A percentile compares a stretch with the other conserved stretches of the same genome.
These are phyloP conservation scores for Paraphaeosphaeria sporulosa DNA, from an alignment of 2,329 filamentous ascomycete species.

Conservation along the genomic window DNA sequence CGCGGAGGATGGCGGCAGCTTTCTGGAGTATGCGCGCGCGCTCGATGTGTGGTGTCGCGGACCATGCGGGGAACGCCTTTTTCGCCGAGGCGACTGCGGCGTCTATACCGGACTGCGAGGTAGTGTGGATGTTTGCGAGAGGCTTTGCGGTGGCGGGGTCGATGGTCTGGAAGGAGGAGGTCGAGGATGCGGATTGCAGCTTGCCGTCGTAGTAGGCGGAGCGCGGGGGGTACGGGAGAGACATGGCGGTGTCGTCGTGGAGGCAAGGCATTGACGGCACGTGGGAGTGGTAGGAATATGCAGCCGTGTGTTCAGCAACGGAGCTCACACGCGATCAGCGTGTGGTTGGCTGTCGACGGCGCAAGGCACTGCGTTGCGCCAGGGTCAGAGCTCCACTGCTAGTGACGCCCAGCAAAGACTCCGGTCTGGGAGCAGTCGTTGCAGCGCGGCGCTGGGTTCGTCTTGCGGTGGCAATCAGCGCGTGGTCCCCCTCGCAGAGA, in stretches of 20 bases:
- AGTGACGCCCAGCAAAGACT: too few relatives aligned
- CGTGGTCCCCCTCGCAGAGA: slow-evolving; percentile 23
- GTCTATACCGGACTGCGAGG: slow-evolving; percentile 72
- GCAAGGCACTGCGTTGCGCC: too few relatives aligned
- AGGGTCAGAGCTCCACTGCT: too few relatives aligned
- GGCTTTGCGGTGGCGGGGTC: slow-evolving; percentile 75
- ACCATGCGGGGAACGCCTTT: slow-evolving; percentile 78
- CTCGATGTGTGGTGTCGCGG: slow-evolving; percentile 74
- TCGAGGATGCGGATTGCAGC: slow-evolving; percentile 66
- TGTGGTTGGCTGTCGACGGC: neutral
- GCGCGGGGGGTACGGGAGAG: slow-evolving; percentile 58
- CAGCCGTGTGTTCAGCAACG: too few relatives aligned
- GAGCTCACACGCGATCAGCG: too few relatives aligned
- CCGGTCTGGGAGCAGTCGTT: too few relatives aligned
- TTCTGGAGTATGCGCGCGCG: slow-evolving; percentile 80
- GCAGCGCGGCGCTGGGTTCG: too few relatives aligned
- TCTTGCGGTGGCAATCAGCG: slow-evolving; percentile 13
- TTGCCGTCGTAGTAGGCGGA: slow-evolving; percentile 80
- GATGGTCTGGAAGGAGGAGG: slow-evolving; percentile 73
- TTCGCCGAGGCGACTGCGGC: slow-evolving; percentile 75
- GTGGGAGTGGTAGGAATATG: too few relatives aligned
- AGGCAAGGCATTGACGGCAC: neutral
- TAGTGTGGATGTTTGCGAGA: slow-evolving; percentile 75
- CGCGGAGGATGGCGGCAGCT: slow-evolving; percentile 75
- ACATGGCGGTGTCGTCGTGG: slow-evolving; percentile 26